These are phyloP conservation scores for Globisporangium paroecandrum DNA, from an alignment of 352 stramenopile species.

Conservation along the genomic window DNA sequence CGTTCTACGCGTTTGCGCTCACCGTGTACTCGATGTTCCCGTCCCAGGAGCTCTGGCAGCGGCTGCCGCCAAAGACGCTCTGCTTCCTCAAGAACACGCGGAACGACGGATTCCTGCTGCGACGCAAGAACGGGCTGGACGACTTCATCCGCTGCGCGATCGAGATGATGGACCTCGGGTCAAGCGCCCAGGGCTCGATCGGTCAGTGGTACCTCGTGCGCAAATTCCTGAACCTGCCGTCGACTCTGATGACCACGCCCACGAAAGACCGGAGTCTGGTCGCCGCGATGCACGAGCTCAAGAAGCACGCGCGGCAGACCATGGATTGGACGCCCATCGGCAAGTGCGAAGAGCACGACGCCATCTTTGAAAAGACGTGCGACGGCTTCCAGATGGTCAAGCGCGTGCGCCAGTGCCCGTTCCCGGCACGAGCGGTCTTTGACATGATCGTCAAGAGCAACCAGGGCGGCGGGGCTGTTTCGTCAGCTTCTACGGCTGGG, in stretches of 20 bases:
- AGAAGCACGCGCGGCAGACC: constrained; percentile 34
- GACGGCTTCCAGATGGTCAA: constrained; percentile 74
- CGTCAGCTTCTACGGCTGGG: not conserved
- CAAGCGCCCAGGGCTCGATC: constrained; percentile 39
- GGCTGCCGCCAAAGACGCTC: constrained; percentile 69
- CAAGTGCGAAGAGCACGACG: constrained; percentile 38
- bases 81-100: constrained; percentile 34
- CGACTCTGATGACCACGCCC: constrained; percentile 23
- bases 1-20: constrained; percentile 67
- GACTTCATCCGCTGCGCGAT: constrained; percentile 60
- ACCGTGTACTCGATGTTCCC: constrained; percentile 64
- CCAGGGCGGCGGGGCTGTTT: not conserved
- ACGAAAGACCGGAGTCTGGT: constrained; percentile 58
- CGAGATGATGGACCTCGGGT: constrained; percentile 54
- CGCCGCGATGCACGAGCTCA: constrained; percentile 49
- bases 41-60: constrained; percentile 45
- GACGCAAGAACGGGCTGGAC: constrained; percentile 62
- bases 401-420: constrained; percentile 49
- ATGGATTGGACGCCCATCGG: constrained; percentile 35
- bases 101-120: constrained; percentile 53
- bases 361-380: constrained; percentile 46
- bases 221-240: constrained; percentile 58
- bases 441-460: constrained; percentile 58
- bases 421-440: constrained; percentile 67
- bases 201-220: constrained; percentile 68